Percentiles rank a stretch among this genome's conserved stretches.
Conservation (phyloP, 257 asterid species). For the Anisodus acutangulus region DNA sequence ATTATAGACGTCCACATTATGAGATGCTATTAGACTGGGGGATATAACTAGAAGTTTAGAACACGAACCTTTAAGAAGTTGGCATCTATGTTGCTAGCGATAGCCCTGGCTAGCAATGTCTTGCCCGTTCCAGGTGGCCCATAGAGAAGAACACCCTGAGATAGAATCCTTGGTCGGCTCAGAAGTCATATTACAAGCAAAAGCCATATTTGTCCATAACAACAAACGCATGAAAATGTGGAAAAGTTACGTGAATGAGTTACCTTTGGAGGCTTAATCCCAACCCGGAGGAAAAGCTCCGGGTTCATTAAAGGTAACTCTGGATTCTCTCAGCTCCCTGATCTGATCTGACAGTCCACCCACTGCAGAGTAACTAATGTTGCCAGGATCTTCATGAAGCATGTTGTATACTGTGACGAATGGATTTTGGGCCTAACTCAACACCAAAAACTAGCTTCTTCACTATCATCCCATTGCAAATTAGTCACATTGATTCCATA, state of each 20-base stretch:
- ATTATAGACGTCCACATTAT: not conserved
- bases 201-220: not conserved
- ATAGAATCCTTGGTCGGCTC: slow-evolving; percentile 19
- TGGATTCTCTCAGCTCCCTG: slow-evolving; percentile 88
- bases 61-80: slow-evolving; percentile 78
- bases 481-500: too few species aligned
- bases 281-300: slow-evolving; percentile 91
- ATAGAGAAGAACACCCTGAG: slow-evolving; percentile 93
- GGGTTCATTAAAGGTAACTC: slow-evolving; percentile 96
- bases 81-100: slow-evolving; percentile 97
- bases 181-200: slow-evolving; percentile 25
- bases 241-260: slow-evolving; percentile 23
- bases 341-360: slow-evolving; percentile 97
- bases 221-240: not conserved
- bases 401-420: slow-evolving; percentile 46
- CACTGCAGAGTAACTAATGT: slow-evolving; percentile 93
- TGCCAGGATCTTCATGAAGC: slow-evolving; percentile 99
- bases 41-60: not conserved
- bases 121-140: slow-evolving; percentile 99
- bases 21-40: not conserved
- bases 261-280: slow-evolving; percentile 96
- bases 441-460: too few species aligned
- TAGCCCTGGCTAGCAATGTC: slow-evolving; percentile 95
- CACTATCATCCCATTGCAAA: too few species aligned
- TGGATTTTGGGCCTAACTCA: too few species aligned